Evolutionary conservation across 345 rosid species (phyloP), one percentile per base, ranked within the genome.

Genomic region (Ceriops decandra): DNA sequence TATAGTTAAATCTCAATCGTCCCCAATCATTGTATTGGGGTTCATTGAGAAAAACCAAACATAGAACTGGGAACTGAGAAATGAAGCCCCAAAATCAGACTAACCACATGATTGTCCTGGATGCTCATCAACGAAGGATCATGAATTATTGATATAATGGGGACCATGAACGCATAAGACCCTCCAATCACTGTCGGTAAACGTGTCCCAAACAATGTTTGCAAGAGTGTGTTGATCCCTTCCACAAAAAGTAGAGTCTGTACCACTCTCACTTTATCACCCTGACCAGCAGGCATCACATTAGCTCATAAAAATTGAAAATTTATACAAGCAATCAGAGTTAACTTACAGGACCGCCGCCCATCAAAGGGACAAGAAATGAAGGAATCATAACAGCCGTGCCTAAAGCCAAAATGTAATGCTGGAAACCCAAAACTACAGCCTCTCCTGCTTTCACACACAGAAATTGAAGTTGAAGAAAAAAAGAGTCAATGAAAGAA

Each of bases 381-480:
- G 99, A 84, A 75, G 99, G 99, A 70, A 95, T 95, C 99, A 95
- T 95, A 69, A 95, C 99, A 7, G 97, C 99, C 58, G 98, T 92
- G 60, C 99, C 99, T 68, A 95, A 76, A 54, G 99, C 92, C 80
- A 95, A 76, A 82, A 95, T 82, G 73, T 95, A 95, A 85, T 95
- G 99, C 76, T 95, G 91, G 63, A 95, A 95, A 5, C 97, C 98
- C 85, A 92, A 75, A 77, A 92, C 96, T 65, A 95, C 85, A 1
- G 98, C 87, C 78, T 95, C 99, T 72, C 87, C 99, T 95, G 93
- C 30, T 78, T 52, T 7, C 78, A 74, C 52, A 57, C 69, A 71
- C 64, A 68, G 52, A 47, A 62, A n/a, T 52, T 28, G 26, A 46
- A 59, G 65, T 52, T 28, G 26, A 54, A 59, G 65, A 58, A 21